Base-by-base conservation (phyloP, 2,329 filamentous ascomycete genomes). In the Nemania abortiva region DNA sequence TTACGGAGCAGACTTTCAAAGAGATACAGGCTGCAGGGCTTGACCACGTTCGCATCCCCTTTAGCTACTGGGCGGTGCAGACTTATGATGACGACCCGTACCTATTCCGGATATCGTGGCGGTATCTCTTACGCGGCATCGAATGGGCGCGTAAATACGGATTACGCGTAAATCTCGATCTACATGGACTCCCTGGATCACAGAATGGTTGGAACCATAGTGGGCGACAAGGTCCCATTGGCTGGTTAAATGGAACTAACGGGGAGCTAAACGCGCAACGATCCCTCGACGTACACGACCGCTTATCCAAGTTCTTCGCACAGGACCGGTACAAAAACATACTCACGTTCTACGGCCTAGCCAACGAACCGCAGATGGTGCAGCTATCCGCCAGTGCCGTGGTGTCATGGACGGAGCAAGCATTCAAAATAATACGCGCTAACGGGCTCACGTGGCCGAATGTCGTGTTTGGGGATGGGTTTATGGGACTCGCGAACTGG, bases 121-220 rank as follows among this genome's bases (percentile, higher is more conserved):
- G 96, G 13, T 99, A 99, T 77, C 89, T 99, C 1, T 87, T 99
- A 10, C 91, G 96, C 18, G 93, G 87, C 10, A 97, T 99, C 73
- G 96, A 99, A 80, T 99, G 93, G 87, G 93, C 92, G 53, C 91
- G 96, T 29, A 95, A 97, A 77, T 92, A 98, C 79, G 96, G 96
- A 0, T 84, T 99, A 4, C 91, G 96, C 1, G 90, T 99, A 49
- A 98, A 98, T 71, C 88, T 99, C 3, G 96, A 99, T 79, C 83
- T 98, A 4, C 96, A 99, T 81, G 94, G 88, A n/a, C 85, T 96
- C 0, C 95, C 95, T 0, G 96, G 96, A 0, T 95, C 92, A 69
- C 96, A 98, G 78, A 99, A 99, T 76, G 96, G 96, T 1, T 98
- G 95, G 95, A 98, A 98, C 76, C 96, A 99, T 80, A 97, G 93